Conservation (phyloP, 202 grass and related monocot genomes). For the Bolboschoenoplectus hybrid region DNA sequence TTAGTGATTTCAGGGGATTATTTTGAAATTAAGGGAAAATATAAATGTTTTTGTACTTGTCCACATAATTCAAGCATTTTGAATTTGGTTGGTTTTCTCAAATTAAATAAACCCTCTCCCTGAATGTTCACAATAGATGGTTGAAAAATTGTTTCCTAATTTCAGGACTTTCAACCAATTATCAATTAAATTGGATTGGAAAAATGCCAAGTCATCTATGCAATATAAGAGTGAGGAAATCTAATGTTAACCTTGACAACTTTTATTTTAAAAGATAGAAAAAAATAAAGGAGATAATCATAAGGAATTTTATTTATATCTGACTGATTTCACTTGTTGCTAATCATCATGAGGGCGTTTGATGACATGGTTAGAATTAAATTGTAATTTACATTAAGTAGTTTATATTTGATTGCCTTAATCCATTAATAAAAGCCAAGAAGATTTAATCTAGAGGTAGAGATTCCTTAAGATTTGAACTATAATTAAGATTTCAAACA, state of each 20-base stretch:
- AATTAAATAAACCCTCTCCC: background rate
- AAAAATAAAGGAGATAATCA: background rate
- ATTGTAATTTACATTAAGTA: too few species aligned
- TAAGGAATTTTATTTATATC: background rate
- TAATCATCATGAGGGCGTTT: too few species aligned
- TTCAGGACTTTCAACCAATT: background rate
- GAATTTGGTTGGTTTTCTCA: background rate
- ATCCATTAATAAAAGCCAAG: too few species aligned
- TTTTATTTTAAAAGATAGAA: background rate
- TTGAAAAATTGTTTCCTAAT: background rate
- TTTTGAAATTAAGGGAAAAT: slow-evolving; percentile 7
- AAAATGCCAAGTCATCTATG: background rate
- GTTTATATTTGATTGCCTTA: too few species aligned
- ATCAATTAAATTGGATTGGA: background rate
- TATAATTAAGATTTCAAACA: too few species aligned
- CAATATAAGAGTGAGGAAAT: background rate
- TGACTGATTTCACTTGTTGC: too few species aligned
- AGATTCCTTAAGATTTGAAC: too few species aligned
- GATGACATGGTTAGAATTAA: too few species aligned
- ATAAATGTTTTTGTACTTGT: background rate
- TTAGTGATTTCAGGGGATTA: background rate
- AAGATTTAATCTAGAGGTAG: too few species aligned
- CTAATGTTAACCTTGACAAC: too few species aligned
- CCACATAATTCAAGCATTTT: background rate
- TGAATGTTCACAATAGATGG: background rate